A percentile compares a stretch with the other conserved stretches of the same genome.
These are phyloP conservation scores for Isoetes engelmannii DNA, from an alignment of 83 land plant genomes.

Conservation along the genomic window DNA sequence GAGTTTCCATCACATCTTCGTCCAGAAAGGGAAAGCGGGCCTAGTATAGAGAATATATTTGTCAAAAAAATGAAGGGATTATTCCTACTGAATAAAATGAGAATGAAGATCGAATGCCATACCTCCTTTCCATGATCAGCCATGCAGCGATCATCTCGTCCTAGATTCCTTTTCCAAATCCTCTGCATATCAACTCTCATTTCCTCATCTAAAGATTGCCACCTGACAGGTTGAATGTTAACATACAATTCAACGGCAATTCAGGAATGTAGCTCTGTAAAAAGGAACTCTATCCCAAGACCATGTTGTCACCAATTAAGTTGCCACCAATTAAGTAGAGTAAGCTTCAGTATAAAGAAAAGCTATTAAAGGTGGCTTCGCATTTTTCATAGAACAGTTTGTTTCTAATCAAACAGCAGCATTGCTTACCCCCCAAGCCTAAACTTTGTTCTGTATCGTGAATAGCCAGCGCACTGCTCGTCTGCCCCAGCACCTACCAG, in stretches of 20 bases:
- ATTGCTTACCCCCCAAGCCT: conserved; percentile 58
- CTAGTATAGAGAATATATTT: conserved; percentile 23
- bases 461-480: conserved; percentile 99
- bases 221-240: conserved; percentile 30
- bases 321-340: too few species aligned
- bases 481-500: conserved; percentile 98
- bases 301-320: too few species aligned
- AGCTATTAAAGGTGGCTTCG: not conserved
- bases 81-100: not conserved
- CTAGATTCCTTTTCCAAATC: conserved; percentile 94
- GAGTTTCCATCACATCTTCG: conserved; percentile 77
- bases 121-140: conserved; percentile 97
- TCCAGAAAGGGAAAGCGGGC: conserved; percentile 97
- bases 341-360: not conserved
- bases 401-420: not conserved
- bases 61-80: not conserved
- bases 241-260: too few species aligned
- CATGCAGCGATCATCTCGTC: conserved; percentile 94
- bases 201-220: conserved; percentile 70
- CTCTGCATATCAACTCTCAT: conserved; percentile 94
- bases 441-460: conserved; percentile 80
- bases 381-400: not conserved
- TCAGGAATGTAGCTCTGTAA: too few species aligned
- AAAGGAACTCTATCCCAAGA: too few species aligned
- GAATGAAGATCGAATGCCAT: not conserved